These are phyloP conservation scores for Paraphysoderma sedebokerense DNA, from an alignment of 371 early-diverging fungal species.

Conservation along the genomic window DNA sequence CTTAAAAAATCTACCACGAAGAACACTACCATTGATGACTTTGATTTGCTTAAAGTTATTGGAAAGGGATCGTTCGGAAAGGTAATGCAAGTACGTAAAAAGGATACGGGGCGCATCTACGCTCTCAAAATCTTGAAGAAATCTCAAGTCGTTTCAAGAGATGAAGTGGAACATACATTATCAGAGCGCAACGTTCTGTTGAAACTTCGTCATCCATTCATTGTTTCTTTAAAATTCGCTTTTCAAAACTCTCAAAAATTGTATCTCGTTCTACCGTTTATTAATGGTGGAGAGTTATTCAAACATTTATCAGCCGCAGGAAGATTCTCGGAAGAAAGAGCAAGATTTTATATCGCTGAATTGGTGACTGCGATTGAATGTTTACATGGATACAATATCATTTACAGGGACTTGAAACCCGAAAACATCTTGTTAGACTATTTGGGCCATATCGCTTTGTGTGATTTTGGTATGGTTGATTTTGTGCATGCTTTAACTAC, in stretches of 20 bases:
- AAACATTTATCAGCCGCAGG: conserved; percentile 70
- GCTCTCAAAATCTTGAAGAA: conserved; percentile 95
- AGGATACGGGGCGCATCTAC: conserved; percentile 83
- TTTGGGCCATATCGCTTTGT: conserved; percentile 90
- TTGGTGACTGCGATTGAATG: conserved; percentile 64
- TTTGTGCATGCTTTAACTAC: conserved; percentile 92
- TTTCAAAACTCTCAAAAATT: conserved; percentile 78
- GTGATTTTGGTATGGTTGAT: conserved; percentile 98
- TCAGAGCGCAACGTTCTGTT: conserved; percentile 81
- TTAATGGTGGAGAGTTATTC: conserved; percentile 90
- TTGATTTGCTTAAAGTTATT: conserved; percentile 85
- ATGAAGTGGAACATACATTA: conserved; percentile 72
- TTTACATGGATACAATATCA: conserved; percentile 71
- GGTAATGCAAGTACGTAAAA: conserved; percentile 89
- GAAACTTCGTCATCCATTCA: conserved; percentile 67
- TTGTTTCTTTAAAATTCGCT: conserved; percentile 69
- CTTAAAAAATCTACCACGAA: conserved; percentile 1
- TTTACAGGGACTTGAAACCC: conserved; percentile 75
- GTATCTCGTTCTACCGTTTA: conserved; percentile 78
- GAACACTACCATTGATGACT: conserved; percentile 62
- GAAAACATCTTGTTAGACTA: conserved; percentile 93
- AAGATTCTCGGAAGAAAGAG: conserved; percentile 42
- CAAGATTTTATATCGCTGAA: conserved; percentile 57
- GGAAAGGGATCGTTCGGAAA: conserved; percentile 95
- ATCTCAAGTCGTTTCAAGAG: conserved; percentile 77